Percentiles rank a stretch among this genome's conserved stretches.
Conservation (phyloP, 257 asterid genomes). For the Salvia rosmarinus region DNA sequence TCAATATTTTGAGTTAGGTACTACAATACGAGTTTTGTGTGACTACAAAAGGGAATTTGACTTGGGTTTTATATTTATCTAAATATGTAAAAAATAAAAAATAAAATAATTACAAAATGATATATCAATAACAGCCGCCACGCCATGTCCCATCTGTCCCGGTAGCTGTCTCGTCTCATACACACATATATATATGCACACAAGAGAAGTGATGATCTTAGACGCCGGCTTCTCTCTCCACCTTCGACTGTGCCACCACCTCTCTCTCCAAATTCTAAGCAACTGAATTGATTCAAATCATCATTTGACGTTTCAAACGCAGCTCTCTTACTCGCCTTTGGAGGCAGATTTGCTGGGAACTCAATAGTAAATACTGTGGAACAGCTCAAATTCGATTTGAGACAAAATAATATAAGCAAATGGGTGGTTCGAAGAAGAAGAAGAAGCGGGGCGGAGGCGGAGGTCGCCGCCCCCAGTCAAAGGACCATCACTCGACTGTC, state of each 20-base stretch:
- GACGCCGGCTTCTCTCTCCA: neutral
- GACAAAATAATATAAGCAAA: slow-evolving; percentile 17
- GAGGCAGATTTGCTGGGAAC: neutral
- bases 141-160: too few species aligned
- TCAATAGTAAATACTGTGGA: neutral
- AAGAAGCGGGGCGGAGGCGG: slow-evolving; percentile 77
- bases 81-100: too few species aligned
- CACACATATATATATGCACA: neutral
- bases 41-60: too few species aligned
- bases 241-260: slow-evolving; percentile 21
- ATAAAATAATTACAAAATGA: too few species aligned
- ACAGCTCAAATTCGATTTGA: slow-evolving; percentile 12
- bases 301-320: neutral
- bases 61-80: too few species aligned
- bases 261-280: slow-evolving; percentile 10
- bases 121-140: too few species aligned
- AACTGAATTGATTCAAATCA: slow-evolving; percentile 10
- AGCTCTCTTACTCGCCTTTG: neutral
- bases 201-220: neutral
- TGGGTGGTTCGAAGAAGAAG: slow-evolving; percentile 88
- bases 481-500: slow-evolving; percentile 46
- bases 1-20: too few species aligned
- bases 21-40: too few species aligned
- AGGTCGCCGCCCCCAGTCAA: slow-evolving; percentile 63
- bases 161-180: too few species aligned